phyloP scores from a whole-genome alignment of 140 eudicot genomes.

The Ambrosia hybrid region DNA sequence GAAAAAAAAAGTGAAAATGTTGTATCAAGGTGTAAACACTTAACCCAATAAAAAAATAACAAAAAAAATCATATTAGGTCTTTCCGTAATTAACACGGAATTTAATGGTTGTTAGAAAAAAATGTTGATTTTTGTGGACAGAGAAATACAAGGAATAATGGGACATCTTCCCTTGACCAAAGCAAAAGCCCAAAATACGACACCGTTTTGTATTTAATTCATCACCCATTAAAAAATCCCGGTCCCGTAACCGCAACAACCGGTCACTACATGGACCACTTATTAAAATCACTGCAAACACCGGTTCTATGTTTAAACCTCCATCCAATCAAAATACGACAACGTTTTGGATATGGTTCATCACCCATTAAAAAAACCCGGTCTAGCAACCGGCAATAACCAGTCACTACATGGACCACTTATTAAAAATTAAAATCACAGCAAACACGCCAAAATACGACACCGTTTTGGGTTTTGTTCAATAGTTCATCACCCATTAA shows the following conservation, averaged over 20 bases:
- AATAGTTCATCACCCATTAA: conserved; percentile 8
- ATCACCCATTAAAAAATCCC: too few species aligned
- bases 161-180: conserved; percentile 10
- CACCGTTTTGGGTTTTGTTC: conserved; percentile 10
- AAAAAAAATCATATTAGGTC: background rate
- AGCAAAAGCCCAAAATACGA: conserved; percentile 23
- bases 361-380: conserved; percentile 25
- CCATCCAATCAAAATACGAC: conserved; percentile 15
- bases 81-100: background rate
- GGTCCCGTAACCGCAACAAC: too few species aligned
- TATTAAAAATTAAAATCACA: background rate
- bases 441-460: conserved; percentile 27
- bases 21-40: background rate
- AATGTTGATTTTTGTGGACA: conserved; percentile 6
- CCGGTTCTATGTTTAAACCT: too few species aligned
- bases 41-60: background rate
- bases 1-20: too few species aligned
- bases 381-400: conserved; percentile 34
- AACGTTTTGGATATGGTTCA: conserved; percentile 20
- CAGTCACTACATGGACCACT: conserved; percentile 36
- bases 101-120: background rate
- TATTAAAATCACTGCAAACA: too few species aligned
- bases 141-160: conserved; percentile 19
- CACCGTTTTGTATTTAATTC: conserved; percentile 4
- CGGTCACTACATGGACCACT: too few species aligned